Percentiles rank a stretch among this genome's conserved stretches.
These are phyloP conservation scores for Fusarium sp. DNA, from an alignment of 2,329 filamentous ascomycete genomes.

Conservation along the genomic window DNA sequence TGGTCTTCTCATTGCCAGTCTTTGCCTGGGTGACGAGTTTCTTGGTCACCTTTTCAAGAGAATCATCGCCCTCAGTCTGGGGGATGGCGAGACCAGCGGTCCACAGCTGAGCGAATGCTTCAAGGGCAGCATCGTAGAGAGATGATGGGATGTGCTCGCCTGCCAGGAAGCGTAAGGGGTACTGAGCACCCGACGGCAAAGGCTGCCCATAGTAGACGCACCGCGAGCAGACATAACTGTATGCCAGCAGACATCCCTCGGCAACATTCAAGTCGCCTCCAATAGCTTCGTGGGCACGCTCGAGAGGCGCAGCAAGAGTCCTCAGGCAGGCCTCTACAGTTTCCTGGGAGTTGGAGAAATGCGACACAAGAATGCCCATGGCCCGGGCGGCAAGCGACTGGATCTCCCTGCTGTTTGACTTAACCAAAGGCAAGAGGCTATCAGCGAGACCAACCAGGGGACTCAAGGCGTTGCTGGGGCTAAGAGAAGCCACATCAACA, in stretches of 20 bases:
- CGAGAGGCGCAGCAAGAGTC: conserved; percentile 58
- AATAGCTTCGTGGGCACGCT: conserved; percentile 55
- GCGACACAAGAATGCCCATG: conserved; percentile 82
- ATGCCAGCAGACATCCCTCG: conserved; percentile 61
- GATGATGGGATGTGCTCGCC: conserved; percentile 48
- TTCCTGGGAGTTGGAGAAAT: conserved; percentile 60
- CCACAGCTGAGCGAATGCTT: conserved; percentile 61
- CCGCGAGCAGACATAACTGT: conserved; percentile 58
- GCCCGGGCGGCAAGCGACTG: conserved; percentile 75
- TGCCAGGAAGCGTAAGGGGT: conserved; percentile 50
- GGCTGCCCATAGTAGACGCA: conserved; percentile 57
- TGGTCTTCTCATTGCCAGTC: conserved; percentile 84
- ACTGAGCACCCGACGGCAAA: conserved; percentile 43
- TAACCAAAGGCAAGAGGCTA: conserved; percentile 70
- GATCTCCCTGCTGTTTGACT: conserved; percentile 78
- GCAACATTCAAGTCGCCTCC: conserved; percentile 59
- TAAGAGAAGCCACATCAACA: conserved; percentile 64
- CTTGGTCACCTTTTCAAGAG: conserved; percentile 64
- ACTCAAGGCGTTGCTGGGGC: conserved; percentile 63
- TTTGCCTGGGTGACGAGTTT: conserved; percentile 77
- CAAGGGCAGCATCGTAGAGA: conserved; percentile 58
- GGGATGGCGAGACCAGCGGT: conserved; percentile 57
- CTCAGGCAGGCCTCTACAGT: conserved; percentile 41
- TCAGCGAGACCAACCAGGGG: conserved; percentile 61
- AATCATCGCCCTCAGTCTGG: conserved; percentile 43